Percentiles rank a stretch among this genome's conserved stretches.
These are phyloP conservation scores for Podospora sp. DNA, from an alignment of 495 filamentous ascomycete species.

Conservation along the genomic window DNA sequence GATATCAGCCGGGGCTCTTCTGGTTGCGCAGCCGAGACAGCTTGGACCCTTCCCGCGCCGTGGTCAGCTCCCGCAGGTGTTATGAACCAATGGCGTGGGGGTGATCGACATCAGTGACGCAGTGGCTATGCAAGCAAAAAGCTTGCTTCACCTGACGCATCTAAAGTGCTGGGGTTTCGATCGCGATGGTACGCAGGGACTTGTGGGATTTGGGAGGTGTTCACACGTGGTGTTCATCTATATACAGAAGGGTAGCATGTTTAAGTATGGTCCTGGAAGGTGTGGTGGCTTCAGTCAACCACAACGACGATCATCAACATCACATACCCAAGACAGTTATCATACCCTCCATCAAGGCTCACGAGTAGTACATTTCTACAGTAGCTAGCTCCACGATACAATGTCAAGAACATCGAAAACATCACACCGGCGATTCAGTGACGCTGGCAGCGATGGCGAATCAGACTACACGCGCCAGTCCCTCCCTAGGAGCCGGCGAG, in stretches of 20 bases:
- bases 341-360: background rate
- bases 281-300: background rate
- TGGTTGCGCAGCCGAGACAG: background rate
- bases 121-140: constrained; percentile 10
- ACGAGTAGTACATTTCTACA: background rate
- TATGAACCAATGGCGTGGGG: constrained; percentile 5
- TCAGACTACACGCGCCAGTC: background rate
- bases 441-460: background rate
- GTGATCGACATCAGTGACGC: constrained; percentile 21
- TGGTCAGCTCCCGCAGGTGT: background rate
- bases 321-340: background rate
- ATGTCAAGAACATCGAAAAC: background rate
- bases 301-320: background rate
- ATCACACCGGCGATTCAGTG: background rate
- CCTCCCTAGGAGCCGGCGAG: background rate
- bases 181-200: background rate
- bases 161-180: background rate
- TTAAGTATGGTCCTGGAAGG: background rate
- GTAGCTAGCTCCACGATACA: background rate
- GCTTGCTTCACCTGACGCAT: constrained; percentile 13
- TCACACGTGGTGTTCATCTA: too few relatives aligned
- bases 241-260: background rate
- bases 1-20: constrained; percentile 12
- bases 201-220: background rate
- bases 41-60: constrained; percentile 16